Evolutionary conservation across 345 rosid species (phyloP), one percentile per base, ranked within the genome.

Genomic region (Camelina laxa): DNA sequence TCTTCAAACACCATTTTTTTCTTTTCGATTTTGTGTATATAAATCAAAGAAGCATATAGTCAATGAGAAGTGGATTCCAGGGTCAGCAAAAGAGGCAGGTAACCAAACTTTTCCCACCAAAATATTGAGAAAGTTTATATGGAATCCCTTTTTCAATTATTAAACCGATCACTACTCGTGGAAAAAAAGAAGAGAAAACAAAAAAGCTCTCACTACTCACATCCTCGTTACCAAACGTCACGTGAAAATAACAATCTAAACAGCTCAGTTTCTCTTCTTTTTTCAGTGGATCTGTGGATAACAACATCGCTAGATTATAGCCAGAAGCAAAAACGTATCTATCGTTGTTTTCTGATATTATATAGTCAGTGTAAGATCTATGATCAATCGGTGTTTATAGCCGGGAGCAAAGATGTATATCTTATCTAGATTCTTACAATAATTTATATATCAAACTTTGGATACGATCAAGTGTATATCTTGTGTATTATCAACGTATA

Each of bases 1-100:
- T 65, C 57, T 78, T 47, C 44, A 54, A 69, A 48, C 39, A 56
- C 31, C 60, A 47, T 63, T 73, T 62, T 72, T 62, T 38, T 36
- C 24, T 47, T 54, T 16, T n/a, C 9, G 21, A 14, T 60, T 66
- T 59, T 53, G 9, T 60, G 33, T 22, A 30, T 13, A 53, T 21
- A 53, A 75, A 76, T 39, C 9, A 77, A 51, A 58, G 48, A 64
- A 38, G 67, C 67, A 59, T 66, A 36, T 56, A 72, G 81, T 78
- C 81, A 78, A 72, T 60, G 59, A 20, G 68, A 78, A 42, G 81
- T 78, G 74, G 81, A 72, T 78, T 78, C 65, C 45, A 66, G 42
- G 48, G 81, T 78, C 81, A 78, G 77, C 77, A 78, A 78, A 72
- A 72, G 74, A 51, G 58, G 77, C 77, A 42, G 69, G 39, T 78